Conservation (phyloP, 129 eudicot genomes). For the carrot (Daucus carota) region DH1_v3.0 NC_030388.2:3690001-3690500, state of each 20-base stretch:
- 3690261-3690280: neutral
- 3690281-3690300: neutral
- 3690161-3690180: neutral
- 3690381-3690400: neutral
- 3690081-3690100: conserved; percentile 17
- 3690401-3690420: neutral
- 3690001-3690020: conserved; percentile 36
- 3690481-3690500: too few species aligned
- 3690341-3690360: neutral
- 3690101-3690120: neutral
- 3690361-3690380: neutral
- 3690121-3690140: neutral
- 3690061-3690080: conserved; percentile 22
- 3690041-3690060: conserved; percentile 14
- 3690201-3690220: neutral
- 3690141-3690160: neutral
- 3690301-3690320: neutral
- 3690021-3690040: conserved; percentile 34
- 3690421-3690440: neutral
- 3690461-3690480: neutral
- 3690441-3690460: neutral
- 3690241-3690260: neutral
- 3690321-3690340: neutral
- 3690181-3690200: neutral
- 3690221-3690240: neutral